These are phyloP conservation scores for Diversispora eburnea DNA, from an alignment of 192 early-diverging fungal genomes.

Conservation along the genomic window DNA sequence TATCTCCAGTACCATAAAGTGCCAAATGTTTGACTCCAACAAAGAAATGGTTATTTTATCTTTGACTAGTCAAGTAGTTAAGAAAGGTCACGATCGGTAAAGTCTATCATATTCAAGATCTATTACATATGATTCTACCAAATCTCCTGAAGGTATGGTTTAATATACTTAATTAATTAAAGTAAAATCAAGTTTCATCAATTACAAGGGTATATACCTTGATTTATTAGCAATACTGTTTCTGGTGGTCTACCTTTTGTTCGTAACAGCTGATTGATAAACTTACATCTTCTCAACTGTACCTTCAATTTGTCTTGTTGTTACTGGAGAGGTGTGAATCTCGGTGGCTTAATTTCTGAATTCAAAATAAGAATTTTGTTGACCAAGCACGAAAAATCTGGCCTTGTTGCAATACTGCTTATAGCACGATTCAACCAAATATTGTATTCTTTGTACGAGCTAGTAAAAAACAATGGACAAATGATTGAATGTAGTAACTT, in stretches of 20 bases:
- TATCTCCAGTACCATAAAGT: constrained; percentile 7
- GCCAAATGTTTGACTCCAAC: not conserved
- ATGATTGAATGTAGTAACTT: constrained; percentile 30
- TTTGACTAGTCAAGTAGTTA: not conserved
- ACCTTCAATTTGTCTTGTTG: constrained; percentile 25
- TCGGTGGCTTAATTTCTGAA: constrained; percentile 15
- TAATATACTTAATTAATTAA: not conserved
- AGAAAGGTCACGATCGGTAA: constrained; percentile 13
- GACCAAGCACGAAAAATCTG: constrained; percentile 22
- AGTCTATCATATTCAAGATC: constrained; percentile 15
- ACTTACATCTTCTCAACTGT: constrained; percentile 18
- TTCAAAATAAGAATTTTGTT: constrained; percentile 18
- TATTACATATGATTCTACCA: constrained; percentile 25
- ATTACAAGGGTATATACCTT: not conserved
- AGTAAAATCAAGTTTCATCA: too few species aligned
- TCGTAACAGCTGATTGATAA: constrained; percentile 24
- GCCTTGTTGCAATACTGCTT: constrained; percentile 1
- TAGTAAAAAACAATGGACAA: constrained; percentile 17
- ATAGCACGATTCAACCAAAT: constrained; percentile 11
- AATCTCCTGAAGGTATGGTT: constrained; percentile 4
- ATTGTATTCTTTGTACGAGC: constrained; percentile 7
- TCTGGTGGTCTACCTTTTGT: constrained; percentile 24
- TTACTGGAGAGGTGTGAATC: constrained; percentile 19
- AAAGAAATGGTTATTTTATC: not conserved
- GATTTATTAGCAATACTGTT: constrained; percentile 26